Evolutionary conservation across 2,329 filamentous ascomycete genomes (phyloP).

Genomic region (Neodidymelliopsis sp.): DNA sequence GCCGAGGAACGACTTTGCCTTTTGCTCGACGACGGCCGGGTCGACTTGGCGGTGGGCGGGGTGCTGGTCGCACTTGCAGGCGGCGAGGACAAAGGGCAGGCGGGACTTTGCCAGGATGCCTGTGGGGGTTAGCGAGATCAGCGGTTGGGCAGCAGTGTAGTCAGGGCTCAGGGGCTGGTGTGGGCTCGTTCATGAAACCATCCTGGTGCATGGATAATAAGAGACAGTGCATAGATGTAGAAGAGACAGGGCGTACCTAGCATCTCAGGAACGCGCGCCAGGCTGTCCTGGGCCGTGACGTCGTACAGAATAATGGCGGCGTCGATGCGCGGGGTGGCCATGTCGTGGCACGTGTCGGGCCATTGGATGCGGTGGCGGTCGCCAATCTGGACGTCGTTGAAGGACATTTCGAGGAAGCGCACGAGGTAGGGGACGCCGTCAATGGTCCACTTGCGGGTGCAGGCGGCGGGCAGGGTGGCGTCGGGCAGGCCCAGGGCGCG

Average conservation of each 20-base stretch:
- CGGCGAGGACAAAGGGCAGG: slow-evolving; percentile 81
- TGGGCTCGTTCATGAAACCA: no score
- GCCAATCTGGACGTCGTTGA: slow-evolving; percentile 61
- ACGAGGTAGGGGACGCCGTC: slow-evolving; percentile 64
- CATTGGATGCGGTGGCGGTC: slow-evolving; percentile 62
- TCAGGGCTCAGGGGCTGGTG: no score
- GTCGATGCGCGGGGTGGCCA: slow-evolving; percentile 77
- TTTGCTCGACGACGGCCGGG: slow-evolving; percentile 69
- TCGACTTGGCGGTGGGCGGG: slow-evolving; percentile 75
- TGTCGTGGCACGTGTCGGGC: slow-evolving; percentile 66
- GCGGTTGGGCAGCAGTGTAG: no score
- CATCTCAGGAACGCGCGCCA: slow-evolving; percentile 76
- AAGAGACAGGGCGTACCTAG: no score
- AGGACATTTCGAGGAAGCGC: slow-evolving; percentile 63
- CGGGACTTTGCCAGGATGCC: slow-evolving; percentile 74
- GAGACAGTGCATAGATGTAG: no score
- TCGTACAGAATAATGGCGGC: slow-evolving; percentile 88
- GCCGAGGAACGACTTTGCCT: slow-evolving; percentile 68
- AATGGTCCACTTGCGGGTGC: slow-evolving; percentile 63
- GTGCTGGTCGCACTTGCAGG: slow-evolving; percentile 87
- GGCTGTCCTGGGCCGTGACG: slow-evolving; percentile 78
- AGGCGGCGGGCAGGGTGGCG: slow-evolving; percentile 52
- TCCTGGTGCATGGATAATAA: no score
- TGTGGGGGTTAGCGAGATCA: slow-evolving; percentile 63
- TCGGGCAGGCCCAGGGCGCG: slow-evolving; percentile 62